Evolutionary conservation across 176 grass and related monocot species (phyloP).

Genomic region (Juncus inflexus): DNA sequence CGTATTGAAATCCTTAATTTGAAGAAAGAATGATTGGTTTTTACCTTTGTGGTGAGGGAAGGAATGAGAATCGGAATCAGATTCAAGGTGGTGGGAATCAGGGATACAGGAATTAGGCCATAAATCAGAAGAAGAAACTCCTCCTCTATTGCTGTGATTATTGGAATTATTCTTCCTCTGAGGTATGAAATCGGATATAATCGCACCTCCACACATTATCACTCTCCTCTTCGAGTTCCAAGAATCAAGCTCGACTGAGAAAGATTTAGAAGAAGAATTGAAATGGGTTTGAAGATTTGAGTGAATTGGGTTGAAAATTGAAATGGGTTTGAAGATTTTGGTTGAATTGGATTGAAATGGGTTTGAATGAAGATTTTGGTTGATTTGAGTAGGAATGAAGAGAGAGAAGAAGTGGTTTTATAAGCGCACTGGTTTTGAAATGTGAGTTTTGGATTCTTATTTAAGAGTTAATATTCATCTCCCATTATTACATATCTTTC

Average conservation of each 20-base stretch:
- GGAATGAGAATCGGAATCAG: constrained; percentile 14
- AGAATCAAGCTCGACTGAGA: background rate
- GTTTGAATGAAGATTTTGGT: background rate
- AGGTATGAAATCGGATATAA: constrained; percentile 86
- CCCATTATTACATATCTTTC: too few species aligned
- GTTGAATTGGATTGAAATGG: background rate
- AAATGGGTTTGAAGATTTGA: too few species aligned
- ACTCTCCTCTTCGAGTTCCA: background rate
- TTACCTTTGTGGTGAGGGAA: constrained; percentile 34
- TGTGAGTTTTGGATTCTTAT: too few species aligned
- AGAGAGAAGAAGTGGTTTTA: background rate
- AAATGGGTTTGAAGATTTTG: background rate
- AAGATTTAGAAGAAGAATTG: too few species aligned
- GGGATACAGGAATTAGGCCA: constrained; percentile 33
- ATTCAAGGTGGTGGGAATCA: background rate
- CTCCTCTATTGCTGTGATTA: background rate
- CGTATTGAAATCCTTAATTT: too few species aligned
- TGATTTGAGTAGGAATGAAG: background rate
- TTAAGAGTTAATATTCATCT: too few species aligned
- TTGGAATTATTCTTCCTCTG: background rate
- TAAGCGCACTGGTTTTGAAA: background rate
- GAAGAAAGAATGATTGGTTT: background rate
- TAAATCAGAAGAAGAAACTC: constrained; percentile 40
- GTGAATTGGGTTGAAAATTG: too few species aligned
- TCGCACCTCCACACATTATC: constrained; percentile 81